Percentiles rank a stretch among this genome's conserved stretches.
Conservation (phyloP, 2,329 filamentous ascomycete species). For the Fusarium chaquense region DNA sequence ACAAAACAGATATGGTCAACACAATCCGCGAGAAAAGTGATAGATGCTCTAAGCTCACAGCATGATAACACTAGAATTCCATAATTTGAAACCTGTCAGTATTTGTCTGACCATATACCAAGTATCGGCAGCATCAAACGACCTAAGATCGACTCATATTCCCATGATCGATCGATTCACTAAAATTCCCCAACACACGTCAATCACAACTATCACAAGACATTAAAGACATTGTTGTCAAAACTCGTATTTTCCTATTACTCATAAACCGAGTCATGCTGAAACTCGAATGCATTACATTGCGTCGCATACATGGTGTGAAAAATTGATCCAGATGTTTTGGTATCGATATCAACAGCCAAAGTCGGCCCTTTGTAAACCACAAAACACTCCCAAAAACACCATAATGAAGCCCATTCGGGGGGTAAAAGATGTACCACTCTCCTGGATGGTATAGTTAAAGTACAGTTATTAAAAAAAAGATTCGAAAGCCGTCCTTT, state of each 20-base stretch:
- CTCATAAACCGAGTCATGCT: conserved; percentile 39
- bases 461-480: conserved; percentile 47
- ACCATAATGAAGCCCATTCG: conserved; percentile 40
- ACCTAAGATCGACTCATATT: fast-evolving
- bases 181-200: no score
- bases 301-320: conserved; percentile 6
- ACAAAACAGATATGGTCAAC: no score
- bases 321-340: conserved; percentile 43
- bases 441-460: conserved; percentile 43
- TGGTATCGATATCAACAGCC: conserved; percentile 24
- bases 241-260: conserved; percentile 34
- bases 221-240: background rate
- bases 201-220: background rate
- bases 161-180: no score
- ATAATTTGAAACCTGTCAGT: no score
- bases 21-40: background rate
- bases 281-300: conserved; percentile 36
- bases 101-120: no score
- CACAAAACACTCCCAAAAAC: conserved; percentile 44
- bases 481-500: conserved; percentile 39
- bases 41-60: background rate
- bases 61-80: no score
- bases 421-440: conserved; percentile 29
- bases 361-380: conserved; percentile 35
- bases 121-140: no score